phyloP scores from a whole-genome alignment of 805 yeast species.

The Diddensiella caesifluorescens region DNA sequence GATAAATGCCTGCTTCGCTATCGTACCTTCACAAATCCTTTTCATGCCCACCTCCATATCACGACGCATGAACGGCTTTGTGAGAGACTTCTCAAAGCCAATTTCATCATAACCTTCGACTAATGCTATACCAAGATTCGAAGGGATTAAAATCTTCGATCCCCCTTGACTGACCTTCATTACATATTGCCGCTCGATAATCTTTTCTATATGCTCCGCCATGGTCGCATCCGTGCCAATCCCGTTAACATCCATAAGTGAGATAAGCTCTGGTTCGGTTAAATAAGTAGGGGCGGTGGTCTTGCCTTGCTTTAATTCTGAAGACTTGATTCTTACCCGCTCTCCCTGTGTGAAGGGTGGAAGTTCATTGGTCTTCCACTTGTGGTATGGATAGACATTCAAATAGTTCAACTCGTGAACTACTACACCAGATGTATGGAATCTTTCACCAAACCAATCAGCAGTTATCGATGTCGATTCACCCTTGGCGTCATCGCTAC shows the following conservation, averaged over 20 bases:
- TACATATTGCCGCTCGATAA: slow-evolving; percentile 58
- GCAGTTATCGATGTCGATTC: slow-evolving; percentile 54
- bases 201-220: slow-evolving; percentile 92
- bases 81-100: slow-evolving; percentile 67
- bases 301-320: slow-evolving; percentile 63
- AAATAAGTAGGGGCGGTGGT: slow-evolving; percentile 78
- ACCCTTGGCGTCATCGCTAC: slow-evolving; percentile 88
- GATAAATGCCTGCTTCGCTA: slow-evolving; percentile 49
- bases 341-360: slow-evolving; percentile 63
- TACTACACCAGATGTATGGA: slow-evolving; percentile 65
- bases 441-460: slow-evolving; percentile 74
- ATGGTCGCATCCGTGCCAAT: slow-evolving; percentile 99
- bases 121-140: slow-evolving; percentile 76
- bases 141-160: slow-evolving; percentile 50
- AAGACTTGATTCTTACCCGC: slow-evolving; percentile 46
- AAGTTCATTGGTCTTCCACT: slow-evolving; percentile 62
- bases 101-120: slow-evolving; percentile 83
- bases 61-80: slow-evolving; percentile 84
- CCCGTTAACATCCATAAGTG: slow-evolving; percentile 93
- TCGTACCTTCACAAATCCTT: slow-evolving; percentile 61
- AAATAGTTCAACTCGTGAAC: slow-evolving; percentile 73
- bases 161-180: slow-evolving; percentile 9
- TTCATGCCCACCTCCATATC: slow-evolving; percentile 64
- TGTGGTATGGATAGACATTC: slow-evolving; percentile 71
- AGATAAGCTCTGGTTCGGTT: slow-evolving; percentile 89